Evolutionary conservation across 78 protist species (phyloP), one percentile per base, ranked within the genome.

Genomic region (Bigelowiella natans): DNA sequence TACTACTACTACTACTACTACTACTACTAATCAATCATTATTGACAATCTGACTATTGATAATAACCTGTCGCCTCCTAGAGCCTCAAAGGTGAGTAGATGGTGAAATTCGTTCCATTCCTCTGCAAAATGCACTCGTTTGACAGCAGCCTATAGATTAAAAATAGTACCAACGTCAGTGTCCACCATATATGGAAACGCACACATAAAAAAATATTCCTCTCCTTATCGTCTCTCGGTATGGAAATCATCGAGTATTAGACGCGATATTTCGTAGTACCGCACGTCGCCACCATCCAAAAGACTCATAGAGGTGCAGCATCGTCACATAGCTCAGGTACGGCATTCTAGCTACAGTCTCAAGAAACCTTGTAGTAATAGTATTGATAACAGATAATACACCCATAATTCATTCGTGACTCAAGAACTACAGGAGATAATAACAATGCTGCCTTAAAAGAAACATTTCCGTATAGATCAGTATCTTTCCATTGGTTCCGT

Each of bases 81-180:
- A 1, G 38, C 38, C 37, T 88, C 90, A 36, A 88, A 30, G 84
- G 40, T 88, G 28, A 88, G 84, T 0, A 88, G 83, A 2, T 88
- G 90, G 37, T 88, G 90, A 3, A 88, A 73, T 88, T 86, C 89
- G n/a, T 86, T 86, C 64, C 64, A 86, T 51, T 86, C 89, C 63
- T 86, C 37, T 2, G 89, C 89, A 1, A 86, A 86, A 39, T 86
- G 89, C 28, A 86, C 11, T 18, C 39, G 89, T 31, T 38, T 37
- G 28, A 38, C 1, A 29, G 3, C 37, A 0, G 82, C 37, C 73
- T 51, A 18, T 51, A 18, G 34, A 51, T 51, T 51, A 51, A 51
- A 51, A 26, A 51, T 51, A 51, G 18, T 51, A 51, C 73, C 7
- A 26, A 51, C 7, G 73, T 51, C 7, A 26, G 18, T 51, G 18